Evolutionary conservation across 306 rosid species (phyloP).

Genomic region (Hylodesmum podocarpum): DNA sequence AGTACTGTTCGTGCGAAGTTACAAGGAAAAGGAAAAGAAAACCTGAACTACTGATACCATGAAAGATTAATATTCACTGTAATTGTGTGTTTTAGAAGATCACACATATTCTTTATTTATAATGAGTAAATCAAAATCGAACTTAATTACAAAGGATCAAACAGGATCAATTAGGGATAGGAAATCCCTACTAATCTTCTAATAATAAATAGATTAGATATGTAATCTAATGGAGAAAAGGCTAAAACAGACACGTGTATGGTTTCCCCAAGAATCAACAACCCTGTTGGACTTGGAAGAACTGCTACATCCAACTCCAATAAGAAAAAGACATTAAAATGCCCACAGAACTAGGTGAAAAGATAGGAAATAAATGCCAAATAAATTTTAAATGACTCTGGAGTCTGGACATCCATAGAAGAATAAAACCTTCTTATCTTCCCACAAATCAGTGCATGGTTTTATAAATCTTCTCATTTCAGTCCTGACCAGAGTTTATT

Average conservation of each 20-base stretch:
- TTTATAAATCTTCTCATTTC: constrained; percentile 1
- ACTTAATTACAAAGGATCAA: too few relatives aligned
- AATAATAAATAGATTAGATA: too few relatives aligned
- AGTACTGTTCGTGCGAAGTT: too few relatives aligned
- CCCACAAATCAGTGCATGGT: background rate
- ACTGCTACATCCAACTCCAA: background rate
- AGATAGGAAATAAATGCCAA: background rate
- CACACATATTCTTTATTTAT: too few relatives aligned
- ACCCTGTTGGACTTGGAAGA: background rate
- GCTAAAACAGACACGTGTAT: background rate
- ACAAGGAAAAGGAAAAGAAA: too few relatives aligned
- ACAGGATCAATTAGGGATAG: too few relatives aligned
- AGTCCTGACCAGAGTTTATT: constrained; percentile 1
- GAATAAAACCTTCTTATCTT: background rate
- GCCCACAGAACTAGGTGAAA: background rate
- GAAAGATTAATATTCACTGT: too few relatives aligned
- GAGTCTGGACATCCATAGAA: background rate
- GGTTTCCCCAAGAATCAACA: background rate
- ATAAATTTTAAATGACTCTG: background rate
- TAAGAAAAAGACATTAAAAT: background rate
- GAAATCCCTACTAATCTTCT: too few relatives aligned
- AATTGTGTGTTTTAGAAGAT: too few relatives aligned
- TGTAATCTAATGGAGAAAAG: too few relatives aligned
- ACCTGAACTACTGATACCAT: too few relatives aligned
- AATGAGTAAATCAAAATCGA: too few relatives aligned